These are phyloP conservation scores for Desmodesmus armatus DNA, from an alignment of 139 green algal genomes.

Conservation along the genomic window DNA sequence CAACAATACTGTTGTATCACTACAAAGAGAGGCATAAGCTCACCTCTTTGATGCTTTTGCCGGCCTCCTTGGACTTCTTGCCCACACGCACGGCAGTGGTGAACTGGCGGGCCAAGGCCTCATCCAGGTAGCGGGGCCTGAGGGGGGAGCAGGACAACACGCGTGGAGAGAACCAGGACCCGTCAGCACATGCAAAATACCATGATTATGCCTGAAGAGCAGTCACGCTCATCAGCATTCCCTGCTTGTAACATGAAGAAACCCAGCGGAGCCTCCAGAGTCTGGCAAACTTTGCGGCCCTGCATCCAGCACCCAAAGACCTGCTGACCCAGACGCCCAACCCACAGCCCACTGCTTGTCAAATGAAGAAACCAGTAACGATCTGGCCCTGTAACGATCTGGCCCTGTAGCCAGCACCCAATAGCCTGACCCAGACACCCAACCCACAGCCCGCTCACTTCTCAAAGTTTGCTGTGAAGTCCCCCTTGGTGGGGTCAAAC, in stretches of 20 bases:
- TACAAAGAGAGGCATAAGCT: no score
- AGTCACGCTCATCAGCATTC: neutral
- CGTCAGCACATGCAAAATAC: neutral
- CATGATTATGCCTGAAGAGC: neutral
- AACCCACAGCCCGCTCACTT: slow-evolving; percentile 39
- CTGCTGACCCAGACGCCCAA: no score
- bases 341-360: neutral
- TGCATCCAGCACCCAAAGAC: neutral
- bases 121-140: slow-evolving; percentile 18
- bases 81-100: slow-evolving; percentile 53
- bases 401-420: no score
- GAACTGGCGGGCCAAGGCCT: slow-evolving; percentile 55
- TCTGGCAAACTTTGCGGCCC: neutral
- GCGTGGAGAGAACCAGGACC: neutral
- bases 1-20: no score
- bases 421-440: no score
- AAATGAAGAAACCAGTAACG: no score
- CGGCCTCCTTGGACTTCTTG: slow-evolving; percentile 15
- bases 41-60: slow-evolving; percentile 39
- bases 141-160: neutral
- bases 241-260: neutral
- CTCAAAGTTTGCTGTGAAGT: slow-evolving; percentile 54
- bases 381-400: no score
- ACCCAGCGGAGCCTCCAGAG: neutral
- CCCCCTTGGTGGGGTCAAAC: slow-evolving; percentile 54